Conservation (phyloP, 768 basidiomycete species). For the Kwoniella pini region DNA sequence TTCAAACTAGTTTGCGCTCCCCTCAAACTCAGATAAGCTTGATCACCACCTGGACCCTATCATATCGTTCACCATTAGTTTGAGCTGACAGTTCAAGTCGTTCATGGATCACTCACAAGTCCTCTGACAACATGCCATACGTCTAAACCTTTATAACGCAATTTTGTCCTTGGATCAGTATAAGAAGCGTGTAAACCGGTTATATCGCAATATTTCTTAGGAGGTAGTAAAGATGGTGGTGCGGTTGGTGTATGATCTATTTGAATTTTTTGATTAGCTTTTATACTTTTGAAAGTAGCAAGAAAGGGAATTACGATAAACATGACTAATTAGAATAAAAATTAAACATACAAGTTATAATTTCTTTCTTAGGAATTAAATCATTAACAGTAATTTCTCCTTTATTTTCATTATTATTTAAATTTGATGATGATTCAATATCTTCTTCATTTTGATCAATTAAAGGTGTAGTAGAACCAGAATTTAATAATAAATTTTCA, state of each 20-base stretch:
- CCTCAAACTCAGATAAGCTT: slow-evolving; percentile 50
- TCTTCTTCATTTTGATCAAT: slow-evolving; percentile 12
- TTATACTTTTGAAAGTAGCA: too few relatives aligned
- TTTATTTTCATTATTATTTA: neutral
- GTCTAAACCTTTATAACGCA: slow-evolving; percentile 56
- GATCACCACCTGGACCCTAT: slow-evolving; percentile 53
- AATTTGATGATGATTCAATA: too few relatives aligned
- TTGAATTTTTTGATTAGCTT: too few relatives aligned
- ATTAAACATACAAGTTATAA: slow-evolving; percentile 49
- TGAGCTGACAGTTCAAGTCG: neutral
- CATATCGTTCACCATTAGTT: neutral
- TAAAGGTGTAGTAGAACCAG: slow-evolving; percentile 24
- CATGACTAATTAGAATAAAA: neutral
- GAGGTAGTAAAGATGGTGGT: slow-evolving; percentile 54
- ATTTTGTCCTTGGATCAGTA: slow-evolving; percentile 55
- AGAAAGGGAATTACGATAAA: too few relatives aligned
- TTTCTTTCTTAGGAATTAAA: slow-evolving; percentile 31
- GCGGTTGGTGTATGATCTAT: slow-evolving; percentile 53
- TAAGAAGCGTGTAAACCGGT: slow-evolving; percentile 56
- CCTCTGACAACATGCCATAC: slow-evolving; percentile 55
- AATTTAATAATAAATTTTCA: too few relatives aligned
- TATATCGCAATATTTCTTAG: slow-evolving; percentile 59
- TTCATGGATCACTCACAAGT: slow-evolving; percentile 43
- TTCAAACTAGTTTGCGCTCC: slow-evolving; percentile 48
- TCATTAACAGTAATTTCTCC: slow-evolving; percentile 10